Base-by-base conservation (phyloP, 768 basidiomycete genomes). In the Calocybe gangraenosa region DNA sequence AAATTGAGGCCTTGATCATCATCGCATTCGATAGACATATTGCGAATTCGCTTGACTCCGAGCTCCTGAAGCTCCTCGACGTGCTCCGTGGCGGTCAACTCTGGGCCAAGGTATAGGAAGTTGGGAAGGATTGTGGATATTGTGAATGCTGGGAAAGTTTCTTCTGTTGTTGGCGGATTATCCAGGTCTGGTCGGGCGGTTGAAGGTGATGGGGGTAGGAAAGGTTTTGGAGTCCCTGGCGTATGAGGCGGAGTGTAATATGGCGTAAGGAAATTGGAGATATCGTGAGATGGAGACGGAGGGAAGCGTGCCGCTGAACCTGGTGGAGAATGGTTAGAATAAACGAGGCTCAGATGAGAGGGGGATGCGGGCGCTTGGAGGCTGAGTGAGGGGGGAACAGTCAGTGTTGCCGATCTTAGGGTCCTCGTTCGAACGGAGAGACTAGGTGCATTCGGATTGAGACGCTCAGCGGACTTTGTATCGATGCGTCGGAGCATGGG, bases 51-150 rank as follows among this genome's bases (percentile, higher is more conserved):
- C 62, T 80, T 85, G 46, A 97, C 85, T 0, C 92, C 93, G 14
- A 92, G 66, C 0, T 71, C 67, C 49, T 81, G 73, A 37, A 97
- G 67, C 64, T 86, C 81, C 17, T 78, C 70, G 14, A 92, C 85
- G 55, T 97, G 90, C 50, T 82, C 84, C 41, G 73, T 70, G 9
- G 71, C 64, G 3, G 84, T 84, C 20, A 89, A 73, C 63, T 98
- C 95, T 0, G 94, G 91, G 1, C 94, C 95, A 23, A 97, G 76
- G 64, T 80, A 98, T 20, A 98, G 69, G 66, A 96, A 96, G 46
- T 81, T 78, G 2, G 94, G 93, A 2, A 98, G 71, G 52, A 98
- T 96, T 15, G 87, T 88, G 13, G 92, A 95, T 30, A 96, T 80
- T n/a, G 74, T 68, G 60, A 96, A 97, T 4, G 65, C 64, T 3